Base-by-base conservation (phyloP, 495 filamentous ascomycete genomes). In the Jackrogersella multiformis region DNA sequence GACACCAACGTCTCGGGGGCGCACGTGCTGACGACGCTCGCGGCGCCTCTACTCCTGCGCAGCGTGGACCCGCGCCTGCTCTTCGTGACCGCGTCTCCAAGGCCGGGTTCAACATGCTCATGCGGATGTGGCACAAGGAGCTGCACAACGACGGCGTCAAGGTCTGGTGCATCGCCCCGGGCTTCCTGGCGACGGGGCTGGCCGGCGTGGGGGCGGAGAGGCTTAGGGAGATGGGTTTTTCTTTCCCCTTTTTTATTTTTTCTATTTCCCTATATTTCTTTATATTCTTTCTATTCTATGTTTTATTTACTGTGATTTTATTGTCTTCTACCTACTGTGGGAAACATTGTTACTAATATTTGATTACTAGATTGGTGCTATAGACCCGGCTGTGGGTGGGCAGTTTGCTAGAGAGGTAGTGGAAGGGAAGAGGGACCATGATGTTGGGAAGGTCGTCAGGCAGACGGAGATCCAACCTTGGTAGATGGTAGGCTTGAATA, bases 71-170 rank as follows among this genome's bases (percentile, higher is more conserved):
- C 83, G 16, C 77, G 83, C 5, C 73, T 86, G 21, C 46, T 86
- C 9, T 86, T 86, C 69, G 53, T 85, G 13, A 80, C 65, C 79
- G 86, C 7, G 76, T 74, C 49, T 71, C 76, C 24, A 90, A 90
- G 77, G 81, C 85, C 0, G 87, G 82, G 6, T 57, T 90, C 68
- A 89, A 90, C 60, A 90, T 89, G 87, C 34, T 89, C 74, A 87
- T 89, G 86, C 76, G 80, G 30, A 82, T 85, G 55, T 90, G 86
- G 86, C 23, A 64, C 20, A 74, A 80, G 5, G 66, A 79, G 6
- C 69, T 90, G 49, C 76, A 77, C 57, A 78, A 83, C 15, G 88
- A 90, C 56, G 85, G 84, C 0, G 86, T 89, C 0, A 89, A 89
- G 72, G 80, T 86, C 0, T 89, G 78, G 77, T 68, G 70, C 18